Conservation (phyloP, 73 alveolate genomes). For the Stentor coeruleus region DNA sequence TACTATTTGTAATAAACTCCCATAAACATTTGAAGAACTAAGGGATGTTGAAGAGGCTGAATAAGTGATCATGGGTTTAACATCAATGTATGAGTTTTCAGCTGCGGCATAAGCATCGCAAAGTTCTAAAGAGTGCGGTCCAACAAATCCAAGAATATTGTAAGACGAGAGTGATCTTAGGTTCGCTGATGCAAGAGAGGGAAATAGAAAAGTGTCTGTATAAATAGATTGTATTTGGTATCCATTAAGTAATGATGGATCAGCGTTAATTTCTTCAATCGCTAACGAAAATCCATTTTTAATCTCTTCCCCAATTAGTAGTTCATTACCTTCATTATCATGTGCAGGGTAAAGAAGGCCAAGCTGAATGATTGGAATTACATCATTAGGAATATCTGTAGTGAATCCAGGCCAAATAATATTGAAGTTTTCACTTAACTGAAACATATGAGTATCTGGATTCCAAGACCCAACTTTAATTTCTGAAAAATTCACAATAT, state of each 20-base stretch:
- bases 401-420: constrained; percentile 15
- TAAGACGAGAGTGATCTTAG: neutral
- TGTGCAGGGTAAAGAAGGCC: constrained; percentile 3
- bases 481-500: neutral
- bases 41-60: neutral
- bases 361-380: neutral
- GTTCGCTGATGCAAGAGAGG: neutral
- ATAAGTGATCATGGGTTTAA: neutral
- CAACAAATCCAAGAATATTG: neutral
- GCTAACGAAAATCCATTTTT: constrained; percentile 3
- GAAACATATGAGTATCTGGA: neutral
- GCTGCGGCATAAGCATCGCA: neutral
- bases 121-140: neutral
- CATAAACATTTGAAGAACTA: neutral
- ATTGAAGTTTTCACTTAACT: neutral
- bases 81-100: neutral
- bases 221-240: neutral
- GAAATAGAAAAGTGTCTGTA: neutral
- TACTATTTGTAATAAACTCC: neutral
- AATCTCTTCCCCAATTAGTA: neutral
- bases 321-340: neutral
- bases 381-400: neutral
- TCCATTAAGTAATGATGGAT: neutral
- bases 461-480: constrained; percentile 10
- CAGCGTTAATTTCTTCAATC: neutral